A percentile compares a stretch with the other conserved stretches of the same genome.
Evolutionary conservation across 352 stramenopile genomes (phyloP).

Genomic region (Hyaloperonospora arabidopsidis): DNA sequence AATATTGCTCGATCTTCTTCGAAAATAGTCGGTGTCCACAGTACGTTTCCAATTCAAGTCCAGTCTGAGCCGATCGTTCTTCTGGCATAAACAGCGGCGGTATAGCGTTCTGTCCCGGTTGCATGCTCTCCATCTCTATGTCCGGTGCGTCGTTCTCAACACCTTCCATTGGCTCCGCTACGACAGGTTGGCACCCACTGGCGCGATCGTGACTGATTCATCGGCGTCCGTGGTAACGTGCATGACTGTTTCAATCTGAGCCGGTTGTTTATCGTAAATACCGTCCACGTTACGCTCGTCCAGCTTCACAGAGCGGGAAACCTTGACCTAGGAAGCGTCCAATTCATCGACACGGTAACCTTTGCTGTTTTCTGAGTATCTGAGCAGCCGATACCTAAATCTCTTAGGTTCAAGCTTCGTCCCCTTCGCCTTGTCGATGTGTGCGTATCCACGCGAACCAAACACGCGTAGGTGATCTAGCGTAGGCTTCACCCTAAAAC

Average conservation of each 20-base stretch:
- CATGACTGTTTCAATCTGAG: not conserved
- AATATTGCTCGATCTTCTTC: conserved; percentile 8
- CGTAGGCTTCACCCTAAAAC: conserved; percentile 6
- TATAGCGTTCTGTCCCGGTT: not conserved
- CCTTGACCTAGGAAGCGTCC: conserved; percentile 10
- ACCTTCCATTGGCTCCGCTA: conserved; percentile 5
- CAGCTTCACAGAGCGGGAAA: conserved; percentile 11
- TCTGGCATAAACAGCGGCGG: not conserved
- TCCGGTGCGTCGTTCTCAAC: conserved; percentile 5
- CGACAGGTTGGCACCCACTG: not conserved
- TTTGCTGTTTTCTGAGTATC: conserved; percentile 18
- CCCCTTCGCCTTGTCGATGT: conserved; percentile 20
- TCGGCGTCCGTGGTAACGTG: conserved; percentile 3
- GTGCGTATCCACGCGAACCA: conserved; percentile 19
- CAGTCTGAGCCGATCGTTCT: not conserved
- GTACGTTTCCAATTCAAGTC: conserved; percentile 2
- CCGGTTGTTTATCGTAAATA: not conserved
- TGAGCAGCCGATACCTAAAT: conserved; percentile 18
- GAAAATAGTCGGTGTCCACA: not conserved
- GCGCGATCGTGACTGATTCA: not conserved
- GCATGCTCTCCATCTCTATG: conserved; percentile 2
- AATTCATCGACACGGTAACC: conserved; percentile 17
- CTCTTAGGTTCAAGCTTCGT: conserved; percentile 25
- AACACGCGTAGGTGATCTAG: conserved; percentile 25
- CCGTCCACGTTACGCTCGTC: conserved; percentile 16